Conservation (phyloP, 1,284 basidiomycete species). For the Leucoagaricus sp. region DNA sequence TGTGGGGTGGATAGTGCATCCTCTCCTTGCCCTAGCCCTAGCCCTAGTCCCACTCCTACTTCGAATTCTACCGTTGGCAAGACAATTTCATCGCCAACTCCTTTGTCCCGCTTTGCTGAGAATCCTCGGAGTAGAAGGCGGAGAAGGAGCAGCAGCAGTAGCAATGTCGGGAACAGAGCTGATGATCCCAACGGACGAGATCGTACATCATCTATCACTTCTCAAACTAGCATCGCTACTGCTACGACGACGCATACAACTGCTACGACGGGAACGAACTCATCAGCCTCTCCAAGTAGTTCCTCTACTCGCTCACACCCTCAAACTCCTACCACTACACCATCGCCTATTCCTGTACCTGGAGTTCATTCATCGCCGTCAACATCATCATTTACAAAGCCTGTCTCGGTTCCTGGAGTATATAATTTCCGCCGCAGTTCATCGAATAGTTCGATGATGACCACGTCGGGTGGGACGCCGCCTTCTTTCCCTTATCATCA, state of each 20-base stretch:
- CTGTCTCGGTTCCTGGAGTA: constrained; percentile 1
- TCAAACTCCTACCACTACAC: constrained; percentile 1
- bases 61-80: constrained; percentile 4
- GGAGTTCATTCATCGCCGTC: not conserved
- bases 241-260: constrained; percentile 13
- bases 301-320: not conserved
- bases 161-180: not conserved
- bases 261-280: constrained; percentile 8
- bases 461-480: not conserved
- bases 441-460: constrained; percentile 2
- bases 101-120: not conserved
- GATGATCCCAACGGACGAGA: constrained; percentile 1
- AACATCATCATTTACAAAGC: not conserved
- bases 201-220: constrained; percentile 12
- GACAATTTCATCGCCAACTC: not conserved
- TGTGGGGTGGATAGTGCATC: no score
- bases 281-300: constrained; percentile 4
- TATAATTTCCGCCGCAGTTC: constrained; percentile 8
- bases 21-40: not conserved
- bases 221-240: constrained; percentile 10
- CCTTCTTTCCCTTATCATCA: constrained; percentile 12
- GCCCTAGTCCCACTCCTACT: not conserved
- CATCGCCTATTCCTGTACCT: not conserved
- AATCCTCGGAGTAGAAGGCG: not conserved
- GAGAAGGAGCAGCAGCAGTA: not conserved